Conservation (phyloP, 306 rosid genomes). For the Rosa persica region DNA sequence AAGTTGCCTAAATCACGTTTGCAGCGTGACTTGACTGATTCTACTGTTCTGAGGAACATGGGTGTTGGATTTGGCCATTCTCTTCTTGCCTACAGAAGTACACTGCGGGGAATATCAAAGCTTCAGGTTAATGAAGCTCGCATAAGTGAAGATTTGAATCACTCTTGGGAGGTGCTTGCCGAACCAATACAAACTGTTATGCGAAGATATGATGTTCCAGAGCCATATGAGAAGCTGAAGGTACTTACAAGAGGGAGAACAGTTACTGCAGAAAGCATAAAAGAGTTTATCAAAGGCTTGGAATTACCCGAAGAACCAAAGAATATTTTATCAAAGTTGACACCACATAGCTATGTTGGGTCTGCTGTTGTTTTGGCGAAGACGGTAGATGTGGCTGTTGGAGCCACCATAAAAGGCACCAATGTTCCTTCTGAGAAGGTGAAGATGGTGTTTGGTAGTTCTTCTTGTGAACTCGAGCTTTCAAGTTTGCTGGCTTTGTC, state of each 20-base stretch:
- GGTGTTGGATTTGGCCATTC: slow-evolving; percentile 89
- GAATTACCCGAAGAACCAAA: slow-evolving; percentile 74
- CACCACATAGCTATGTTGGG: slow-evolving; percentile 82
- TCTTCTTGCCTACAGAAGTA: slow-evolving; percentile 81
- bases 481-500: slow-evolving; percentile 7
- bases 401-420: slow-evolving; percentile 6
- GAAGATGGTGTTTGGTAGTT: slow-evolving; percentile 4
- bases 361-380: slow-evolving; percentile 79
- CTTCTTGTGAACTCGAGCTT: not conserved
- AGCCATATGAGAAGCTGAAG: slow-evolving; percentile 92
- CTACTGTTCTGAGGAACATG: slow-evolving; percentile 89
- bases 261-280: slow-evolving; percentile 70
- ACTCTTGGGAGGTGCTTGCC: slow-evolving; percentile 95
- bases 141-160: slow-evolving; percentile 73
- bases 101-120: slow-evolving; percentile 79
- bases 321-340: slow-evolving; percentile 54
- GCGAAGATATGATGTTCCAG: slow-evolving; percentile 91
- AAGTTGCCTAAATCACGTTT: slow-evolving; percentile 88
- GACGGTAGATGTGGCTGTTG: slow-evolving; percentile 45
- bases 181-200: slow-evolving; percentile 97
- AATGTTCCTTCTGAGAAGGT: slow-evolving; percentile 14
- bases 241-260: slow-evolving; percentile 84
- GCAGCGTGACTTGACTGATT: slow-evolving; percentile 91
- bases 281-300: slow-evolving; percentile 66
- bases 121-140: slow-evolving; percentile 90